Evolutionary conservation across 129 eudicot species (phyloP), one percentile per base, ranked within the genome.

Genomic region (Daucus carota): DNA sequence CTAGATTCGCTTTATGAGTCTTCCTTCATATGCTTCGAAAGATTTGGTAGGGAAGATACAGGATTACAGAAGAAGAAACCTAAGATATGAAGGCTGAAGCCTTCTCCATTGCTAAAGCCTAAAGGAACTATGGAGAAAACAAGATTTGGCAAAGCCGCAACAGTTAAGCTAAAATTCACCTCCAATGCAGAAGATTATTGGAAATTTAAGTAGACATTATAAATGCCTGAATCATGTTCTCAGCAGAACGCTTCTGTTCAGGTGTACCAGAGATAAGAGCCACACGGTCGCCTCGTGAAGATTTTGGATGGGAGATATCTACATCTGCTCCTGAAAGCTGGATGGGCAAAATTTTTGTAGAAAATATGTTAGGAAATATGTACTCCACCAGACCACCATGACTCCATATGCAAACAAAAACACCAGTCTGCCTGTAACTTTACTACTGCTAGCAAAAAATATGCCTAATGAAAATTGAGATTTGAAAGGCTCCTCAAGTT

Each of bases 161-260:
- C 45, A 78, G 18, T 72, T 43, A 74, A 78, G 74, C 83, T 75
- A 62, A 72, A 65, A 16, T 76, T 84, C 85, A 77, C 90, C 86
- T 81, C 78, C 81, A 38, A 20, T 29, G 22, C 70, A 2, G 44
- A 60, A 43, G 42, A 41, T 72, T 63, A 73, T 81, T 78, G 68
- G 54, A 6, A 76, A 63, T 44, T 81, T 83, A 93, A 76, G 99
- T 87, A 69, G 99, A 85, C 94, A 94, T 70, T 54, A 94, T 94
- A 88, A 94, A 94, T 73, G 99, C 99, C 87, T 89, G 99, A 78
- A 94, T 86, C 87, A 94, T 80, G 86, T 89, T 91, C 84, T 94
- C 97, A 76, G 99, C 99, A 12, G 99, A 63, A 76, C 92, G 97
- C 81, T 91, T 94, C 84, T 94, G 93, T 82, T 94, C 99, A 60